Evolutionary conservation across 108 stramenopile genomes (phyloP).

Genomic region (Fistulifera pelliculosa): DNA sequence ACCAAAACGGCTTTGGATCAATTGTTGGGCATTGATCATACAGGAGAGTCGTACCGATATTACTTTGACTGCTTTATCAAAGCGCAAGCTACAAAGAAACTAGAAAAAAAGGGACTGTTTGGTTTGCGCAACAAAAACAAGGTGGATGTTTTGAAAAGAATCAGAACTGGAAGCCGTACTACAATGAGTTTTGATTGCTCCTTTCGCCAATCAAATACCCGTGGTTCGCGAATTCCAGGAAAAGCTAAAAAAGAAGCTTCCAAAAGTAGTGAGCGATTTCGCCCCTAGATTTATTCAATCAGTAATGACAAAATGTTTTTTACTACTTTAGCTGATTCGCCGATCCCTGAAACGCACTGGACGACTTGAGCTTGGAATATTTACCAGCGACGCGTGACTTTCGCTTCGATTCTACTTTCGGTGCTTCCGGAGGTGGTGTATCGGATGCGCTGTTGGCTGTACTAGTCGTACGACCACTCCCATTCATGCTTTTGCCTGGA

Average conservation of each 20-base stretch:
- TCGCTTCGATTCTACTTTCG: constrained; percentile 41
- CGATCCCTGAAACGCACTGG: constrained; percentile 56
- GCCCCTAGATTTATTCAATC: too few species aligned
- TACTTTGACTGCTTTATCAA: constrained; percentile 31
- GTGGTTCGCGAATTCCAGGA: constrained; percentile 21
- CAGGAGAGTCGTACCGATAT: constrained; percentile 28
- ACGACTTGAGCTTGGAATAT: constrained; percentile 61
- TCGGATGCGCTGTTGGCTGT: background rate
- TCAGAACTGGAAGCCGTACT: constrained; percentile 23
- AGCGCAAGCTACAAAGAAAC: constrained; percentile 18
- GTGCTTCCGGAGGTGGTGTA: background rate
- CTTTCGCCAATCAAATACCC: constrained; percentile 21
- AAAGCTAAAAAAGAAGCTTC: constrained; percentile 10
- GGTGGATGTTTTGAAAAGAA: constrained; percentile 18
- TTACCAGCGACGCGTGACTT: constrained; percentile 68
- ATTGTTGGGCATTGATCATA: constrained; percentile 30
- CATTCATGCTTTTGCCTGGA: constrained; percentile 10
- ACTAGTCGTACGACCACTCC: background rate
- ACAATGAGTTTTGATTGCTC: constrained; percentile 26
- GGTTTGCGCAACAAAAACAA: constrained; percentile 11
- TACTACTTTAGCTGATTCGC: constrained; percentile 25
- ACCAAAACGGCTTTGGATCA: constrained; percentile 39
- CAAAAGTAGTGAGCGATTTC: too few species aligned
- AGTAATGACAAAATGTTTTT: too few species aligned
- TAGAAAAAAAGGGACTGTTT: constrained; percentile 9